Base-by-base conservation (phyloP, 768 basidiomycete species). In the Boletus rufocinnamomeus region DNA sequence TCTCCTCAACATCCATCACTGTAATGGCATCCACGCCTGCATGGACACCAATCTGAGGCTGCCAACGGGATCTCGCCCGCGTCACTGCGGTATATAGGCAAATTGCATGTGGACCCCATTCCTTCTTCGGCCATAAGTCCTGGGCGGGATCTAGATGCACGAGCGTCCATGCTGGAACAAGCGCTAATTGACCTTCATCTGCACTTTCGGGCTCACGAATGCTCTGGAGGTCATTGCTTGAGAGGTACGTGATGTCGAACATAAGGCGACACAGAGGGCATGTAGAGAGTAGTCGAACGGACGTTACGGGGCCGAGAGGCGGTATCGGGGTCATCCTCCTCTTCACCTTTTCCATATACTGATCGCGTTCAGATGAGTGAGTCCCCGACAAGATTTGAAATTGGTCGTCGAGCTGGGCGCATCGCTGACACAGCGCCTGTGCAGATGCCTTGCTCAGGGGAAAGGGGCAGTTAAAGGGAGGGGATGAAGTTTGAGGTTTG, bases 11-110 rank as follows among this genome's bases (percentile, higher is more conserved):
- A 35, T 17, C 40, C 30, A 19, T 9, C 30, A 47, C 21, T 13
- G 30, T 16, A 9, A 46, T 53, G 17, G 28, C 52, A 53, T 53
- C 52, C 23, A 25, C 14, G 6, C 52, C 28, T 1, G 43, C 30
- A 25, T 53, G 52, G 9, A 53, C 41, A 48, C 52, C 52, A 11
- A 53, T 53, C 52, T 53, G 52, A 53, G 52, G 52, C 16, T 53
- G 52, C 52, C 52, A 47, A 13, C 52, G 52, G 9, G 52, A 53
- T 49, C 4, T 53, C 30, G 41, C 52, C 43, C 52, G 52, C 17
- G 52, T 53, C 21, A 53, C 41, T 19, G 52, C 52, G 7, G 52
- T 53, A 32, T 53, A 53, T 23, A 53, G 1, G 38, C 38, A 52
- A 13, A 52, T 10, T 9, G 27, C 27, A 28, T 52, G 51, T 27